These are phyloP conservation scores for Pezizomycotina sp. DNA, from an alignment of 2,329 filamentous ascomycete genomes.

Conservation along the genomic window DNA sequence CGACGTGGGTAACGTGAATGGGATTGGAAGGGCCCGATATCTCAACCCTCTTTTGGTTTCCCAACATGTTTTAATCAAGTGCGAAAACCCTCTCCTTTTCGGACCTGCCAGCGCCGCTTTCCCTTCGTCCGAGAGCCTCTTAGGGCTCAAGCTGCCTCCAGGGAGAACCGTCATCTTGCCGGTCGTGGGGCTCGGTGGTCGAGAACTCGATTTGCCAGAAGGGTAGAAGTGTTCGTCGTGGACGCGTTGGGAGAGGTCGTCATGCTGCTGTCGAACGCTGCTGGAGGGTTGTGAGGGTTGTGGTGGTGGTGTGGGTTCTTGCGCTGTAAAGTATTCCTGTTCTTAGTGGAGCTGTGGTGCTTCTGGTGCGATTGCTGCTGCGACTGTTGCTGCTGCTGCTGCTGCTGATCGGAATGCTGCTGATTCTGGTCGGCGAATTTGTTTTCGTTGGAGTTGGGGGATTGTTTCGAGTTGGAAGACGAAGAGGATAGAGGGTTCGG, in stretches of 20 bases:
- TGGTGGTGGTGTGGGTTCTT: constrained; percentile 10
- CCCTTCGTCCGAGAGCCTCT: constrained; percentile 65
- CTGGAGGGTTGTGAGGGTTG: constrained; percentile 4
- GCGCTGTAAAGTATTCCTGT: too few relatives aligned
- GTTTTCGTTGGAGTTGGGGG: constrained; percentile 17
- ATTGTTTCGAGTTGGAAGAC: constrained; percentile 10
- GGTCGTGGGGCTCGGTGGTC: constrained; percentile 17
- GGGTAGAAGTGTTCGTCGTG: constrained; percentile 9
- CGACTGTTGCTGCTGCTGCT: constrained; percentile 3
- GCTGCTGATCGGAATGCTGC: constrained; percentile 12
- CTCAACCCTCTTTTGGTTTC: constrained; percentile 72
- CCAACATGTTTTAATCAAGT: constrained; percentile 72
- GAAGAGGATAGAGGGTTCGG: constrained; percentile 6
- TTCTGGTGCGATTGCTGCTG: constrained; percentile 8
- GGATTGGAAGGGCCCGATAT: constrained; percentile 98
- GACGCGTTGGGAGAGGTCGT: constrained; percentile 7
- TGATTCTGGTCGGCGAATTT: too few relatives aligned
- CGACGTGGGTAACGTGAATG: constrained; percentile 93
- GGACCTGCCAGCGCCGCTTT: constrained; percentile 44
- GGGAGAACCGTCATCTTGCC: constrained; percentile 18
- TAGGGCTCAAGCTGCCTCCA: constrained; percentile 39
- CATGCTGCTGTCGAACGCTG: constrained; percentile 10
- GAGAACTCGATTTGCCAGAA: constrained; percentile 13
- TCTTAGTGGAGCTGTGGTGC: constrained; percentile 11
- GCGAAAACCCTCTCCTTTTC: constrained; percentile 76